These are phyloP conservation scores for Sideroxylon spinosum DNA, from an alignment of 179 eudicot species.

Conservation along the genomic window DNA sequence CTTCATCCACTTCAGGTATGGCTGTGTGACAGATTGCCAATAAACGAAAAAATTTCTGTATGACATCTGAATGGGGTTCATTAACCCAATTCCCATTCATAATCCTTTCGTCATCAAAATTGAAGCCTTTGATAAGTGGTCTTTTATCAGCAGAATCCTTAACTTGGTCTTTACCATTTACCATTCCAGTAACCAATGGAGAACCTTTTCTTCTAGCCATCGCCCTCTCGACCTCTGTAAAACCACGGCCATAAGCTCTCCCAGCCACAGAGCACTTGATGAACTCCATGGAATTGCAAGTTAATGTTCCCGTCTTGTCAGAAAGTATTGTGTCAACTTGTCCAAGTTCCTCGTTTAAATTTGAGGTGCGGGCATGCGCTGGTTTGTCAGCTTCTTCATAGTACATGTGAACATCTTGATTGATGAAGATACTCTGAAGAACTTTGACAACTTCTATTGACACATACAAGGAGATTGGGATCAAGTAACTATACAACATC, in stretches of 20 bases:
- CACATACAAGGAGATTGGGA: conserved; percentile 87
- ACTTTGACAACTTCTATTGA: conserved; percentile 90
- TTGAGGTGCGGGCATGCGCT: conserved; percentile 90
- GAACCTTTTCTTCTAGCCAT: conserved; percentile 78
- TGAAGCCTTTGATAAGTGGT: conserved; percentile 65
- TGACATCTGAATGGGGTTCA: conserved; percentile 57
- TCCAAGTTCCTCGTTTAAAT: conserved; percentile 90
- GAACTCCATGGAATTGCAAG: conserved; percentile 95
- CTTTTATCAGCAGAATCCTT: conserved; percentile 22
- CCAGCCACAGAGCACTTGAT: conserved; percentile 88
- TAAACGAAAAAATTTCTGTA: conserved; percentile 64
- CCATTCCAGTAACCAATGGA: conserved; percentile 32
- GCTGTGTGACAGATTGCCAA: conserved; percentile 87
- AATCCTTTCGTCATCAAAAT: conserved; percentile 75
- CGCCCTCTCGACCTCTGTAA: conserved; percentile 88
- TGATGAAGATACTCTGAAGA: conserved; percentile 75
- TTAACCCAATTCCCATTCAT: conserved; percentile 74
- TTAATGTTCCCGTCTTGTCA: conserved; percentile 89
- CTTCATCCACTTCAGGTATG: conserved; percentile 81
- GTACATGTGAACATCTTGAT: conserved; percentile 72
- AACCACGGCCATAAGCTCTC: conserved; percentile 73
- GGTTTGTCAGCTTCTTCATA: conserved; percentile 86
- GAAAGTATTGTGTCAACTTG: conserved; percentile 88
- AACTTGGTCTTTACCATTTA: conserved; percentile 22
- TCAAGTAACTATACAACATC: conserved; percentile 71